Percentiles rank a stretch among this genome's conserved stretches.
Evolutionary conservation across 2,329 filamentous ascomycete species (phyloP).

Genomic region (Xylaria sp.): DNA sequence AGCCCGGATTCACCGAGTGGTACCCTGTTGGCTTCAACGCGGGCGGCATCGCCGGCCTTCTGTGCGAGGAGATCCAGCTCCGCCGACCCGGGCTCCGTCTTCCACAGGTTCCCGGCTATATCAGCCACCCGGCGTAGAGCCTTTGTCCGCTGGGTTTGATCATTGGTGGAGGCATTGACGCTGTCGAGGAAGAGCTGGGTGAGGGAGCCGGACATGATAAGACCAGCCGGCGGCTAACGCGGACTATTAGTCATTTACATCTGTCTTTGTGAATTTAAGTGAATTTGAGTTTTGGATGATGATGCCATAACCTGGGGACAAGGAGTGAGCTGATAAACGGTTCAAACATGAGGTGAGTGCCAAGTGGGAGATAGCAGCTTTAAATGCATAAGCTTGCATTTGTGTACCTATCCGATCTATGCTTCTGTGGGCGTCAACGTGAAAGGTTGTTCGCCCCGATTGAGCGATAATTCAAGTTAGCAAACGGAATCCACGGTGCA

Average conservation of each 20-base stretch:
- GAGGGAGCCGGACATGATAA: constrained; percentile 42
- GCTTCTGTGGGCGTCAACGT: too few species aligned
- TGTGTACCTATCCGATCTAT: too few species aligned
- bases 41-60: constrained; percentile 65
- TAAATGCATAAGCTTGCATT: background rate
- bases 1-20: constrained; percentile 69
- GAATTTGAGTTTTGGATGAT: background rate
- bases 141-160: constrained; percentile 36
- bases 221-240: constrained; percentile 27
- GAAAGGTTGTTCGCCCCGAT: too few species aligned
- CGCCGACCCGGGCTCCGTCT: constrained; percentile 49
- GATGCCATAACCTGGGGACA: background rate
- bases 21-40: constrained; percentile 66
- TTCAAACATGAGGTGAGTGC: background rate
- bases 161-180: constrained; percentile 26
- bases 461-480: too few species aligned
- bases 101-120: constrained; percentile 55
- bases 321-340: constrained; percentile 1
- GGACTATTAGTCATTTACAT: constrained; percentile 22
- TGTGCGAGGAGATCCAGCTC: constrained; percentile 61
- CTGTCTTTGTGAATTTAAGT: background rate
- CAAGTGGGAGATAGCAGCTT: background rate
- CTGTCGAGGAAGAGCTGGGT: constrained; percentile 41
- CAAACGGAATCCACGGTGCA: too few species aligned
- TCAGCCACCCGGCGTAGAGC: constrained; percentile 54